Conservation (phyloP, 306 rosid genomes). For the Rosa persica region DNA sequence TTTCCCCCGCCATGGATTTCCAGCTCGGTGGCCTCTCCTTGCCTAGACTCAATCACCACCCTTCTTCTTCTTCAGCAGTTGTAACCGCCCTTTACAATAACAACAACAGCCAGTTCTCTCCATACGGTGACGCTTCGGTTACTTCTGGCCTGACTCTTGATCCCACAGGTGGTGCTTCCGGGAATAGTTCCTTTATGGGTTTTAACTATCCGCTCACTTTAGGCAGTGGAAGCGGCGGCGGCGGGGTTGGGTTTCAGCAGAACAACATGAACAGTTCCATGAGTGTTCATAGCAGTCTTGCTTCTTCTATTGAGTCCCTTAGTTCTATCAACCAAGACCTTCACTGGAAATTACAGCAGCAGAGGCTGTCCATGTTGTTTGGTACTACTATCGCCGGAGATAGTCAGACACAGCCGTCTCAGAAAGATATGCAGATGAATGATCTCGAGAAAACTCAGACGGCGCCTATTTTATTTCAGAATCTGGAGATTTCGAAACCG, state of each 20-base stretch:
- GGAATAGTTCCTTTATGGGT: slow-evolving; percentile 33
- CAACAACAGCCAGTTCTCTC: slow-evolving; percentile 43
- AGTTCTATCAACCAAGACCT: slow-evolving; percentile 93
- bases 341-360: slow-evolving; percentile 95
- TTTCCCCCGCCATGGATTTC: slow-evolving; percentile 71
- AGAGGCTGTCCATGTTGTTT: slow-evolving; percentile 63
- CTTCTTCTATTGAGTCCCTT: slow-evolving; percentile 83
- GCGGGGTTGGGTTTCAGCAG: slow-evolving; percentile 21
- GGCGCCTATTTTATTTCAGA: slow-evolving; percentile 33
- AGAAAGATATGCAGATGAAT: slow-evolving; percentile 14
- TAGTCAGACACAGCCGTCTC: slow-evolving; percentile 8
- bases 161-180: slow-evolving; percentile 26
- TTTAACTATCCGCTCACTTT: slow-evolving; percentile 48
- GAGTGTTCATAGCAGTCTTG: slow-evolving; percentile 48
- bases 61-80: slow-evolving; percentile 12
- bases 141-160: slow-evolving; percentile 45
- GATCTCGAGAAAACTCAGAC: slow-evolving; percentile 4
- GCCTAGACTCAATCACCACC: slow-evolving; percentile 47
- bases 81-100: not conserved
- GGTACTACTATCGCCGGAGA: slow-evolving; percentile 32
- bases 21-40: slow-evolving; percentile 53
- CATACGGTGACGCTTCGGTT: slow-evolving; percentile 41
- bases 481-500: slow-evolving; percentile 37
- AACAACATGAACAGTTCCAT: slow-evolving; percentile 45
- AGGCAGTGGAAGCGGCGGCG: slow-evolving; percentile 21